Conservation (phyloP, 208 protist species). For the Trypanosoma avium region DNA sequence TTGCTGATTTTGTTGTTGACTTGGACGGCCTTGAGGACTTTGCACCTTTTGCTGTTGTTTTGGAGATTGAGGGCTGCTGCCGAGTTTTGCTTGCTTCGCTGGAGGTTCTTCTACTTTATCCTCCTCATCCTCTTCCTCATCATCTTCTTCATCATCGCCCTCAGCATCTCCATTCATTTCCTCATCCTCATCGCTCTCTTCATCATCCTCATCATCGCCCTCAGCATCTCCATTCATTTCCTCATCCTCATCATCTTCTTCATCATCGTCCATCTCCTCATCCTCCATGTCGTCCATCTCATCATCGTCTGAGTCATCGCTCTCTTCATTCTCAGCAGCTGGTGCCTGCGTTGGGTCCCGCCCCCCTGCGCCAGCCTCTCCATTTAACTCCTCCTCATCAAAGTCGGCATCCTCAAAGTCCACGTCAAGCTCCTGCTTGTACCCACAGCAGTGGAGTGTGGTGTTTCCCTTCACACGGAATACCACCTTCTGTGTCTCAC, state of each 20-base stretch:
- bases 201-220: slow-evolving; percentile 39
- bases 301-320: slow-evolving; percentile 23
- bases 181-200: slow-evolving; percentile 35
- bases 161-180: slow-evolving; percentile 51
- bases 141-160: slow-evolving; percentile 30
- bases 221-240: slow-evolving; percentile 26
- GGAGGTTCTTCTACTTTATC: slow-evolving; percentile 28
- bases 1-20: slow-evolving; percentile 1
- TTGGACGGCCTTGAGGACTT: slow-evolving; percentile 14
- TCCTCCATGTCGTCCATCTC: slow-evolving; percentile 27
- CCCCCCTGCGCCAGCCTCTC: slow-evolving; percentile 4
- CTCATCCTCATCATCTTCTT: slow-evolving; percentile 25
- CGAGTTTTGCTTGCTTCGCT: slow-evolving; percentile 24
- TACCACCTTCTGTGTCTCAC: slow-evolving; percentile 62
- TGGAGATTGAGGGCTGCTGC: slow-evolving; percentile 19
- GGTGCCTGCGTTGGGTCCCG: slow-evolving; percentile 11
- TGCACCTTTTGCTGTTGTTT: not conserved
- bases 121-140: slow-evolving; percentile 32
- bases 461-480: slow-evolving; percentile 80
- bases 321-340: not conserved
- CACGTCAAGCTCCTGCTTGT: slow-evolving; percentile 65
- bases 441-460: slow-evolving; percentile 78
- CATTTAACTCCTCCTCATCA: slow-evolving; percentile 18
- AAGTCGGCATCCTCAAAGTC: slow-evolving; percentile 34
- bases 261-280: slow-evolving; percentile 25